These are phyloP conservation scores for Coniferiporia sulphurascens DNA, from an alignment of 1,284 basidiomycete species.

Conservation along the genomic window DNA sequence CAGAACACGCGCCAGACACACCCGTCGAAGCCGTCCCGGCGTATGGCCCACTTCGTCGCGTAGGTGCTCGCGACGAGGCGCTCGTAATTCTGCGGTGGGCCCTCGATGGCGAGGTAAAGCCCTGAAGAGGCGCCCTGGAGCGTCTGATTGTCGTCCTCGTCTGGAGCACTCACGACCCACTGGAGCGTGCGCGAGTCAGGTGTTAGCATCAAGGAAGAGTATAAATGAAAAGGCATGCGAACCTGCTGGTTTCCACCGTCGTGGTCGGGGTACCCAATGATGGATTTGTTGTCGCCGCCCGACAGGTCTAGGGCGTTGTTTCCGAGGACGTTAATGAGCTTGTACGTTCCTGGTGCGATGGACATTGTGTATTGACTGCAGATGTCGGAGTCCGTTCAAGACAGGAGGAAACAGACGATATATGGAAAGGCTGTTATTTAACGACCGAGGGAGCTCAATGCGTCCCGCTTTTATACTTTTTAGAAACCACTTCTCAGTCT, in stretches of 20 bases:
- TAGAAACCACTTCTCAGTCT: not conserved
- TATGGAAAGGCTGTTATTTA: not conserved
- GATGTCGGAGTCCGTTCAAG: not conserved
- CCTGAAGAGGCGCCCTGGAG: conserved; percentile 26
- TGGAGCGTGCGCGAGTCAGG: conserved; percentile 11
- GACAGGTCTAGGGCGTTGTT: conserved; percentile 26
- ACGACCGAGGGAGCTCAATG: not conserved
- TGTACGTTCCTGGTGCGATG: conserved; percentile 23
- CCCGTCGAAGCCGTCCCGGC: conserved; percentile 2
- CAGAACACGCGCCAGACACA: conserved; percentile 13
- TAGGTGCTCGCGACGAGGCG: conserved; percentile 23
- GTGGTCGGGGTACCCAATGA: conserved; percentile 20
- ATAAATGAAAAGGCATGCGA: not conserved
- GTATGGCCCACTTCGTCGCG: conserved; percentile 12
- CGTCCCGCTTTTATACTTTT: not conserved
- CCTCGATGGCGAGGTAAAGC: conserved; percentile 29
- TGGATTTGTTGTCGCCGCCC: conserved; percentile 23
- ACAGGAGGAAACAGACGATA: not conserved
- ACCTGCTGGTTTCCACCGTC: conserved; percentile 19
- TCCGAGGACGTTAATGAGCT: conserved; percentile 23
- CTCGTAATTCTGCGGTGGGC: conserved; percentile 21
- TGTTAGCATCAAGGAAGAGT: not conserved
- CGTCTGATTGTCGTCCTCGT: conserved; percentile 28
- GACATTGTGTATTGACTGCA: not conserved
- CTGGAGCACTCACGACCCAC: conserved; percentile 30